Conservation (phyloP, 306 rosid genomes). For the Malus sieversii region DNA sequence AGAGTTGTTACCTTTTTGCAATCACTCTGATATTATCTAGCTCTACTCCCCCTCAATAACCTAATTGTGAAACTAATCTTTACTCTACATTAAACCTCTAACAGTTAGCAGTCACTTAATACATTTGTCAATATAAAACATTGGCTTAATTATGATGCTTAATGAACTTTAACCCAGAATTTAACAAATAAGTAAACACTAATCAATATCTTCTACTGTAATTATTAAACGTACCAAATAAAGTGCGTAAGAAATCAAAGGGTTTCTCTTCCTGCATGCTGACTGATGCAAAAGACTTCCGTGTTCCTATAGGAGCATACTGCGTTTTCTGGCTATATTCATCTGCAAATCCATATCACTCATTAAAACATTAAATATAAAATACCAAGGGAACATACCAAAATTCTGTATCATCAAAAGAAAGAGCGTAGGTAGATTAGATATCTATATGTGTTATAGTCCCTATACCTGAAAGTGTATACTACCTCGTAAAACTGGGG, state of each 20-base stretch:
- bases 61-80: not conserved
- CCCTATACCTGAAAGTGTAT: not conserved
- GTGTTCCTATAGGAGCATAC: conserved; percentile 24
- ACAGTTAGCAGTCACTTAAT: not conserved
- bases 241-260: conserved; percentile 74
- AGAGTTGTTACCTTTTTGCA: not conserved
- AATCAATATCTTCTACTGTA: not conserved
- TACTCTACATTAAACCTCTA: not conserved
- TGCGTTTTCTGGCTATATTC: conserved; percentile 32
- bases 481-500: not conserved
- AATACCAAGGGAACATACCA: not conserved
- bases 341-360: conserved; percentile 52
- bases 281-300: conserved; percentile 68
- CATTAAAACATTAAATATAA: conserved; percentile 21
- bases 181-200: not conserved
- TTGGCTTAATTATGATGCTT: not conserved
- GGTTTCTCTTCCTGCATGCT: conserved; percentile 63
- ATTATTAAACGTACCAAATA: conserved; percentile 50
- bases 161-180: conserved; percentile 2
- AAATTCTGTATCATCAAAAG: not conserved
- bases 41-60: not conserved
- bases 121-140: not conserved
- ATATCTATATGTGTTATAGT: not conserved
- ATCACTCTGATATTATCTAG: not conserved
- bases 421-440: not conserved